These are phyloP conservation scores for Lunasporangiospora selenospora DNA, from an alignment of 192 early-diverging fungal genomes.

Conservation along the genomic window DNA sequence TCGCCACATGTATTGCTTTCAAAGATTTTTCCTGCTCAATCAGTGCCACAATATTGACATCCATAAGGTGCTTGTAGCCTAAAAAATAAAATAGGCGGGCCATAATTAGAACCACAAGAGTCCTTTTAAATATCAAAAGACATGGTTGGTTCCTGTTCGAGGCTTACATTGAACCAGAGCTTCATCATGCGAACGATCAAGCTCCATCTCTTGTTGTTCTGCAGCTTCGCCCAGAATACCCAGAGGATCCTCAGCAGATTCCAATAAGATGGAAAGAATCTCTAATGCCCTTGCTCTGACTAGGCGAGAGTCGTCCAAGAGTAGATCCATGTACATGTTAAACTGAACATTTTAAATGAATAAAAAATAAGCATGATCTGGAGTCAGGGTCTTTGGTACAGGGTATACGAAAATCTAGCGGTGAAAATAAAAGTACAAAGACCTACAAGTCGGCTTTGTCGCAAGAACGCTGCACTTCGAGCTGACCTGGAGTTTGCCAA, in stretches of 20 bases:
- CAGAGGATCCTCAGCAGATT: slow-evolving; percentile 48
- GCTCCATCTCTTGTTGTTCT: slow-evolving; percentile 15
- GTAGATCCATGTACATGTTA: slow-evolving; percentile 41
- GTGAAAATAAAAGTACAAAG: not conserved
- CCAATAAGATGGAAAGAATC: slow-evolving; percentile 49
- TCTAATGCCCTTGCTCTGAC: slow-evolving; percentile 53
- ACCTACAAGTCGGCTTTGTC: slow-evolving; percentile 48
- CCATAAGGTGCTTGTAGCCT: slow-evolving; percentile 32
- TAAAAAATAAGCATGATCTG: not conserved
- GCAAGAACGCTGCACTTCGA: slow-evolving; percentile 45
- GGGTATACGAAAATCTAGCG: too few species aligned
- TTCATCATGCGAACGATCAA: slow-evolving; percentile 26
- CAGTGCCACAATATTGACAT: slow-evolving; percentile 18
- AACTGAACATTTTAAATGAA: slow-evolving; percentile 6
- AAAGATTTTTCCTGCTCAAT: slow-evolving; percentile 21
- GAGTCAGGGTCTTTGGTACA: too few species aligned
- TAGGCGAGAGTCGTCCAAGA: slow-evolving; percentile 40
- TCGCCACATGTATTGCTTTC: slow-evolving; percentile 42
- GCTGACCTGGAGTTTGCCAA: slow-evolving; percentile 38
- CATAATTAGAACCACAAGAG: too few species aligned
- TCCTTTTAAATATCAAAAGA: too few species aligned
- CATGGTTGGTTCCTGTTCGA: too few species aligned
- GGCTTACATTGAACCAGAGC: slow-evolving; percentile 23
- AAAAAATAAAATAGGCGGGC: too few species aligned
- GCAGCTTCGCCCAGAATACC: slow-evolving; percentile 18